Percentiles rank a stretch among this genome's conserved stretches.
These are phyloP conservation scores for Salmacisia buchloeana DNA, from an alignment of 1,284 basidiomycete genomes.

Conservation along the genomic window DNA sequence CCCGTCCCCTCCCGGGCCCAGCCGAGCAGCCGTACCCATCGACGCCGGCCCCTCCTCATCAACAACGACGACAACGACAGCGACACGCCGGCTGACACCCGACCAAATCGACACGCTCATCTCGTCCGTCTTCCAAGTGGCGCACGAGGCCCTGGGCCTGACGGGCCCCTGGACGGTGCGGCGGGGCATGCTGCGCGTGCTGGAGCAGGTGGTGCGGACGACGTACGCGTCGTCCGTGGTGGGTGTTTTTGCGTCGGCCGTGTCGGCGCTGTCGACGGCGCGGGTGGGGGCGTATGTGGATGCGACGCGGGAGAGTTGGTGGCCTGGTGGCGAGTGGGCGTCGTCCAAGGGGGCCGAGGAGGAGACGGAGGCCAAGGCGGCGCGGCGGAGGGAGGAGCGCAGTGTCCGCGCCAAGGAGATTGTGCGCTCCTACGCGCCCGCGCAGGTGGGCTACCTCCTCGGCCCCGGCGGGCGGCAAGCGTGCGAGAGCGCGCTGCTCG, in stretches of 20 bases:
- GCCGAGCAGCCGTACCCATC: background rate
- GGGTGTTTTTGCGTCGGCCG: constrained; percentile 37
- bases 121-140: constrained; percentile 47
- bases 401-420: constrained; percentile 35
- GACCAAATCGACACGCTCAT: constrained; percentile 46
- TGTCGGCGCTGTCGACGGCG: constrained; percentile 30
- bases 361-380: background rate
- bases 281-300: constrained; percentile 37
- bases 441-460: constrained; percentile 42
- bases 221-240: constrained; percentile 42
- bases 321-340: constrained; percentile 36
- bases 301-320: constrained; percentile 33
- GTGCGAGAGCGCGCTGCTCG: constrained; percentile 36
- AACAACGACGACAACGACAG: background rate
- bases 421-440: constrained; percentile 43
- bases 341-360: background rate
- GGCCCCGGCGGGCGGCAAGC: constrained; percentile 43
- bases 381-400: constrained; percentile 12
- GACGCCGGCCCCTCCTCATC: background rate
- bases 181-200: constrained; percentile 47
- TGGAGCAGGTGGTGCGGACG: constrained; percentile 48
- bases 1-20: background rate
- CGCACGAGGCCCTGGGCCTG: constrained; percentile 49
- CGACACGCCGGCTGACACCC: constrained; percentile 18
- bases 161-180: constrained; percentile 49